Percentiles rank a stretch among this genome's conserved stretches.
phyloP scores from a whole-genome alignment of 2,329 filamentous ascomycete genomes.

The Ophiostoma montium region DNA sequence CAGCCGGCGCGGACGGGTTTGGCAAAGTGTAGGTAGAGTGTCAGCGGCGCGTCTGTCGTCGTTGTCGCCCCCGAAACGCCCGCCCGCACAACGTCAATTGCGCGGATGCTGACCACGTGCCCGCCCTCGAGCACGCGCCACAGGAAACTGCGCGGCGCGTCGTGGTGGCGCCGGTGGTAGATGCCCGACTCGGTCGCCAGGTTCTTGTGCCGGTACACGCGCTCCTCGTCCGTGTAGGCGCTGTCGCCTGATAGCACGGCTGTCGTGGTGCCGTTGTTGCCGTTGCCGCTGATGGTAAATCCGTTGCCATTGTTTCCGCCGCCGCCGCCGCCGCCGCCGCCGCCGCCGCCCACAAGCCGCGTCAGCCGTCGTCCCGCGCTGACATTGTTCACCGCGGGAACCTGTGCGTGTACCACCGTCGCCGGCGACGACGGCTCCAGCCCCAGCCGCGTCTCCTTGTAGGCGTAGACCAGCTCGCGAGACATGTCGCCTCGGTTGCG shows the following conservation, averaged over 20 bases:
- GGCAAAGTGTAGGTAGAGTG: slow-evolving; percentile 65
- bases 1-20: slow-evolving; percentile 61
- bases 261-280: slow-evolving; percentile 17
- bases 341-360: slow-evolving; percentile 10
- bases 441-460: slow-evolving; percentile 77
- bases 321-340: slow-evolving; percentile 25
- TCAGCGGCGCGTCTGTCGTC: slow-evolving; percentile 51
- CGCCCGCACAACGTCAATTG: slow-evolving; percentile 53
- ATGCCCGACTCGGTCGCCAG: slow-evolving; percentile 69
- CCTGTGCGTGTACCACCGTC: slow-evolving; percentile 56
- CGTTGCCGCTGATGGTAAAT: slow-evolving; percentile 21
- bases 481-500: slow-evolving; percentile 35
- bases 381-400: slow-evolving; percentile 40
- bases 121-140: slow-evolving; percentile 80
- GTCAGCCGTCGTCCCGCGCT: slow-evolving; percentile 6
- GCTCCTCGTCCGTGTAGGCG: slow-evolving; percentile 50
- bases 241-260: background rate
- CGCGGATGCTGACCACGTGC: slow-evolving; percentile 68
- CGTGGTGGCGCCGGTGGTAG: slow-evolving; percentile 65
- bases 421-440: slow-evolving; percentile 58
- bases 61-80: slow-evolving; percentile 17
- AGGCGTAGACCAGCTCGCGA: slow-evolving; percentile 50
- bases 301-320: slow-evolving; percentile 15
- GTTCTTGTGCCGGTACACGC: slow-evolving; percentile 53
- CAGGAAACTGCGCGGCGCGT: slow-evolving; percentile 70